These are phyloP conservation scores for Ensete ventricosum DNA, from an alignment of 176 grass and related monocot species.

Conservation along the genomic window DNA sequence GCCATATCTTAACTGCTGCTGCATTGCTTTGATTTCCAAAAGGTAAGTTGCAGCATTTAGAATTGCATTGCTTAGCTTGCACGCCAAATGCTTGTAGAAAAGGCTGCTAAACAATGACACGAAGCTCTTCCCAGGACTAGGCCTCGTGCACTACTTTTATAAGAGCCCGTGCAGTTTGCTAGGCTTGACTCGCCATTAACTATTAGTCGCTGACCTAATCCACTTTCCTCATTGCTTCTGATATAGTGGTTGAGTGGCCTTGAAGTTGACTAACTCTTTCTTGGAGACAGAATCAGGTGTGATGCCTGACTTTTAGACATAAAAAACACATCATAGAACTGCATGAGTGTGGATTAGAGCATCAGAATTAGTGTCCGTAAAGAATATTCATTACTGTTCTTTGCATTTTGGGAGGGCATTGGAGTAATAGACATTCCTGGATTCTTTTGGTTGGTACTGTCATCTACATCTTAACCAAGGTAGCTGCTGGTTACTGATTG, in stretches of 20 bases:
- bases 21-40: slow-evolving; percentile 7
- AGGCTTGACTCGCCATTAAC: neutral
- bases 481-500: neutral
- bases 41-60: slow-evolving; percentile 2
- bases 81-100: neutral
- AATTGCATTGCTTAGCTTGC: neutral
- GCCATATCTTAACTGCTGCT: neutral
- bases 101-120: neutral
- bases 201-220: neutral
- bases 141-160: neutral
- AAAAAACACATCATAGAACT: neutral
- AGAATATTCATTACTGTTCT: too few species aligned
- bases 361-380: neutral
- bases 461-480: too few species aligned
- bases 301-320: neutral
- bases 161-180: neutral
- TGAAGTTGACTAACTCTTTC: neutral
- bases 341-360: neutral
- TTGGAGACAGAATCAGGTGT: neutral
- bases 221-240: neutral
- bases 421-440: neutral
- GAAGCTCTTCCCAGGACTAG: neutral
- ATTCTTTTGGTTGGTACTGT: neutral
- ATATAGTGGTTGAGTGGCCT: neutral
- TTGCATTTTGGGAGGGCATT: neutral